Base-by-base conservation (phyloP, 1,284 basidiomycete species). In the Trametes pubescens region DNA sequence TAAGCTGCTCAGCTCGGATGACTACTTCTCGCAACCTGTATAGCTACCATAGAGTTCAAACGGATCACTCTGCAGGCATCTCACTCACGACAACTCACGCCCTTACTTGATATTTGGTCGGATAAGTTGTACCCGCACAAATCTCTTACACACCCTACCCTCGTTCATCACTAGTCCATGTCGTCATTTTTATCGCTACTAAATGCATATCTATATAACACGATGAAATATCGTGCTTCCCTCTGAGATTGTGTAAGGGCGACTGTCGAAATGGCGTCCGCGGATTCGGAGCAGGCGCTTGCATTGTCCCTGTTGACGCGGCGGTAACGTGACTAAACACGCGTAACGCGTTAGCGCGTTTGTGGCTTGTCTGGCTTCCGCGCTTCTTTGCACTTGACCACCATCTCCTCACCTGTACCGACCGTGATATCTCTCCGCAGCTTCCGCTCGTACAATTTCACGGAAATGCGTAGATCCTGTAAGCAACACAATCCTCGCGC, bases 311-410 rank as follows among this genome's bases (percentile, higher is more conserved):
- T 7, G 40, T 46, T 21, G 26, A 55, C 53, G 53, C 40, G 53
- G 18, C 53, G 60, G 29, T 61, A 49, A 61, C 60, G 53, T 61
- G 60, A 61, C 54, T 18, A 2, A 21, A 61, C 48, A 61, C 60
- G 53, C 60, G 60, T 24, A 44, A 51, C 60, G 60, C 58, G 58
- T 59, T 59, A 44, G 46, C 59, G 59, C 60, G 60, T 35, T 51
- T 56, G 60, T 61, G 60, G 60, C 60, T 56, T 34, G 10, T 38
- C 2, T 43, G 8, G 10, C 22, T 4, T 22, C 24, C 35, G 47
- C 53, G 32, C 53, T 51, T 51, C 53, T 54, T 49, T 46, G 14
- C 37, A 21, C n/a, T 29, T 43, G 38, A 49, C 47, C 47, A 51
- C 60, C 47, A 56, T 16, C 47, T 48, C 5, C 24, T 8, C 26